These are phyloP conservation scores for Brettanomyces custersianus DNA, from an alignment of 805 yeast species.

Conservation along the genomic window DNA sequence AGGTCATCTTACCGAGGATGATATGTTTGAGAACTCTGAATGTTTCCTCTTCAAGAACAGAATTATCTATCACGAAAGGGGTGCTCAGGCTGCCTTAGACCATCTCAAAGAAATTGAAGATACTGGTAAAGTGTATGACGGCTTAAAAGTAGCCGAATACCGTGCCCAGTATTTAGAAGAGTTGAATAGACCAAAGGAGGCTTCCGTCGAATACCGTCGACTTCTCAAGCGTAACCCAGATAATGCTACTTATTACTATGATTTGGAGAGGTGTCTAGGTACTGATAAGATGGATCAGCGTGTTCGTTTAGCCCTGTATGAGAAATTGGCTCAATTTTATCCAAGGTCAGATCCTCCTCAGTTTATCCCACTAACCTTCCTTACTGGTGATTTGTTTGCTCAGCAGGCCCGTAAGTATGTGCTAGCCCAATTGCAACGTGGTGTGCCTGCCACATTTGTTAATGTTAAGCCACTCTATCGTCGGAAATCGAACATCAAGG, in stretches of 20 bases:
- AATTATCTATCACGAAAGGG: slow-evolving; percentile 55
- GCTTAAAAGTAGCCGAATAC: slow-evolving; percentile 42
- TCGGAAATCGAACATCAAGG: slow-evolving; percentile 27
- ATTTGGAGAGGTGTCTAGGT: slow-evolving; percentile 59
- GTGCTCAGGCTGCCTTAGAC: slow-evolving; percentile 53
- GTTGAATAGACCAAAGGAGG: slow-evolving; percentile 50
- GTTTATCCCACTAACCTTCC: slow-evolving; percentile 68
- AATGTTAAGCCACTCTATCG: slow-evolving; percentile 75
- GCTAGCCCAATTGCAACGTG: slow-evolving; percentile 53
- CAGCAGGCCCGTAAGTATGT: slow-evolving; percentile 46
- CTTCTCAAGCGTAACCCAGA: slow-evolving; percentile 84
- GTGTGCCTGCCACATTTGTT: slow-evolving; percentile 86
- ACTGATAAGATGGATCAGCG: slow-evolving; percentile 27
- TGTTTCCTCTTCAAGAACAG: slow-evolving; percentile 64
- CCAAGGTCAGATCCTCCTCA: slow-evolving; percentile 80
- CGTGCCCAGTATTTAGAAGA: slow-evolving; percentile 56
- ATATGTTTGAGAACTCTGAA: slow-evolving; percentile 74
- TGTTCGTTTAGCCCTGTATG: slow-evolving; percentile 49
- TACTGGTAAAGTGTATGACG: slow-evolving; percentile 44
- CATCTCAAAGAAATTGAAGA: slow-evolving; percentile 46
- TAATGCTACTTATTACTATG: slow-evolving; percentile 51
- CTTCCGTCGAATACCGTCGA: slow-evolving; percentile 57
- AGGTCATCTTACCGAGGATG: slow-evolving; percentile 58
- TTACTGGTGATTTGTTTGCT: slow-evolving; percentile 37
- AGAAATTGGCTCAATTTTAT: slow-evolving; percentile 55